phyloP scores from a whole-genome alignment of 768 basidiomycete species.

The Chalciporus pseudorubinellus region DNA sequence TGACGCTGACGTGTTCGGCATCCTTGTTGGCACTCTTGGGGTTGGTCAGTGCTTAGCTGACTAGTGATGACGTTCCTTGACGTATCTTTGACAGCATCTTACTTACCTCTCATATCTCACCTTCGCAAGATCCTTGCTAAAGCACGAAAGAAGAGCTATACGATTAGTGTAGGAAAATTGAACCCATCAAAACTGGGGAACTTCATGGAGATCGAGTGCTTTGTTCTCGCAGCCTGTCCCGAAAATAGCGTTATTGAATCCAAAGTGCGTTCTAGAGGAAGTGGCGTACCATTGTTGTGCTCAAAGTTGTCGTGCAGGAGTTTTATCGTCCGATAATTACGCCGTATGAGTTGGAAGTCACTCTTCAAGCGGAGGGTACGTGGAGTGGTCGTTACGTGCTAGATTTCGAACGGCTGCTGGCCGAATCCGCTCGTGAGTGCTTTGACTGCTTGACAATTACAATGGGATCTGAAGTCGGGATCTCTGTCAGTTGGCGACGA shows the following conservation, averaged over 20 bases:
- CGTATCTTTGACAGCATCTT: conserved; percentile 53
- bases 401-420: conserved; percentile 65
- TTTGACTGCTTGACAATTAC: not conserved
- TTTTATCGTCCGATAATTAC: conserved; percentile 91
- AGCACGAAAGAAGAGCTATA: conserved; percentile 87
- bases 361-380: conserved; percentile 62
- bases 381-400: conserved; percentile 82
- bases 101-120: conserved; percentile 80
- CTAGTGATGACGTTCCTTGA: not conserved
- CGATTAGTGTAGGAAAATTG: conserved; percentile 91
- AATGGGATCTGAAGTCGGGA: not conserved
- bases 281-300: not conserved
- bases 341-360: conserved; percentile 85
- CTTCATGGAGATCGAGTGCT: conserved; percentile 95
- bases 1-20: conserved; percentile 92
- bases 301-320: conserved; percentile 50
- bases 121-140: conserved; percentile 67
- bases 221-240: conserved; percentile 90
- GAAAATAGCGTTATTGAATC: conserved; percentile 84
- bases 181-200: conserved; percentile 95
- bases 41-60: conserved; percentile 52
- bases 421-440: conserved; percentile 28
- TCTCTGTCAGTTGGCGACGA: conserved; percentile 4
- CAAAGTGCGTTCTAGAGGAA: conserved; percentile 42
- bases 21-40: conserved; percentile 91